These are phyloP conservation scores for Globisporangium paddicum DNA, from an alignment of 352 stramenopile genomes.

Conservation along the genomic window DNA sequence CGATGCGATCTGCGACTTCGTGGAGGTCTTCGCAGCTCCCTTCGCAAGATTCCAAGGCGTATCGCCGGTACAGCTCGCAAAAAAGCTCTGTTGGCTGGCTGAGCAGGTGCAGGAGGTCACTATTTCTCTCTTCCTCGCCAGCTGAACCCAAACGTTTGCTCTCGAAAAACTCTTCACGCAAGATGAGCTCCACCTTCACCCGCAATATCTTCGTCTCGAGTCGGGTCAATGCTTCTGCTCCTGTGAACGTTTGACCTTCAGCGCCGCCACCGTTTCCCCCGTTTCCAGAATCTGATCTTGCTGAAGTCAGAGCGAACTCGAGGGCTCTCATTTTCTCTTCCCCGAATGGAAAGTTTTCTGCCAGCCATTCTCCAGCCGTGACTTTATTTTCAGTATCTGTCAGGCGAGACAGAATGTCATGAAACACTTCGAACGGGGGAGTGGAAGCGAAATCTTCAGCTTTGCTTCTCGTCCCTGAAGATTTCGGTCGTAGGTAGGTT, in stretches of 20 bases:
- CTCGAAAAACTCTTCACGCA: slow-evolving; percentile 20
- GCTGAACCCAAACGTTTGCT: slow-evolving; percentile 7
- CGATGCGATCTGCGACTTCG: slow-evolving; percentile 24
- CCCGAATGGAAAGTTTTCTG: slow-evolving; percentile 33
- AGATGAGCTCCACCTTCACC: slow-evolving; percentile 30
- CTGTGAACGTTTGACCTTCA: slow-evolving; percentile 27
- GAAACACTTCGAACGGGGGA: slow-evolving; percentile 24
- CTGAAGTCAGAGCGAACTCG: slow-evolving; percentile 31
- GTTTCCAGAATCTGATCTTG: slow-evolving; percentile 2
- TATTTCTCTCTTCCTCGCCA: slow-evolving; percentile 12
- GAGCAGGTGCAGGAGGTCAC: slow-evolving; percentile 26
- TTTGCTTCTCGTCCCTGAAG: not conserved
- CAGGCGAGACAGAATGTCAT: slow-evolving; percentile 25
- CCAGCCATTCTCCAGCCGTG: slow-evolving; percentile 49
- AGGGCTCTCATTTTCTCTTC: slow-evolving; percentile 42
- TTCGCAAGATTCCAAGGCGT: slow-evolving; percentile 27
- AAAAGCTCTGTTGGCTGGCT: slow-evolving; percentile 33
- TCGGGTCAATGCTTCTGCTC: slow-evolving; percentile 21
- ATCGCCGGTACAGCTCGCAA: slow-evolving; percentile 39
- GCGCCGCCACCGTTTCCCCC: slow-evolving; percentile 8
- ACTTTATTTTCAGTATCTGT: slow-evolving; percentile 34
- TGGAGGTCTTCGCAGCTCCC: slow-evolving; percentile 23
- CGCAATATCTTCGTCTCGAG: slow-evolving; percentile 39
- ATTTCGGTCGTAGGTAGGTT: not conserved
- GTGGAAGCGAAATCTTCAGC: not conserved